Evolutionary conservation across 495 filamentous ascomycete species (phyloP), one percentile per base, ranked within the genome.

Genomic region (Tuber microsphaerosporum): DNA sequence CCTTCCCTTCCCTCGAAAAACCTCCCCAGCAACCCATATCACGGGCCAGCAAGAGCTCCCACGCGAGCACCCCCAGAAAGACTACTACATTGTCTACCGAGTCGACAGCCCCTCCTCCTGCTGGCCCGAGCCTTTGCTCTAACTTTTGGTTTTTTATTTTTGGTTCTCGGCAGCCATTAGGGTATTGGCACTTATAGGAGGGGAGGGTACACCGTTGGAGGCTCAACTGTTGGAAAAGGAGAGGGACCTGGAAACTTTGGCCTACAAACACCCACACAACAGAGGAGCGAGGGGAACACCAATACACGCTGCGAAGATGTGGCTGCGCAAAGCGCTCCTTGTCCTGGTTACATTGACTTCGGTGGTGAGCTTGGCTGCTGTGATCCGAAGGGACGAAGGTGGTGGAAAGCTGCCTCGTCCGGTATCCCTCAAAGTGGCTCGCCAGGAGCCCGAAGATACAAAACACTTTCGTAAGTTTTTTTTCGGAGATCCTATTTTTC

Each of bases 381-480:
- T 75, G 46, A 69, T 26, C 0, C 71, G 7, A 34, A 42, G 42
- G 10, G 31, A 69, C 41, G 34, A 19, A n/a, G 51, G 17, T 22
- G 43, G 46, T 19, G 46, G 41, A 46, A 48, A 39, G 31, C 4
- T 61, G 5, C 4, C 48, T n/a, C 44, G 19, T 48, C 48, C 69
- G 3, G 9, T 34, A 1, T 69, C 70, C 10, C n/a, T 6, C 12
- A 34, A 65, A 26, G 8, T 26, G 26, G 26, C 56, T 65, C 56
- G 56, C 26, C 0, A 19, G 26, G 56, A 65, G 56, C 26, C 14
- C 26, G 41, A 68, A 26, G 77, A 74, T 42, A 82, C 80, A 31
- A 82, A 82, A 45, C 81, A 82, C 61, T 82, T 82, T 51, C 80
- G 81, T 82, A 73, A 75, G 81, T 77, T 71, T 12, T 71, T n/a